These are phyloP conservation scores for Aspergillus jensenii DNA, from an alignment of 2,329 filamentous ascomycete species.

Conservation along the genomic window DNA sequence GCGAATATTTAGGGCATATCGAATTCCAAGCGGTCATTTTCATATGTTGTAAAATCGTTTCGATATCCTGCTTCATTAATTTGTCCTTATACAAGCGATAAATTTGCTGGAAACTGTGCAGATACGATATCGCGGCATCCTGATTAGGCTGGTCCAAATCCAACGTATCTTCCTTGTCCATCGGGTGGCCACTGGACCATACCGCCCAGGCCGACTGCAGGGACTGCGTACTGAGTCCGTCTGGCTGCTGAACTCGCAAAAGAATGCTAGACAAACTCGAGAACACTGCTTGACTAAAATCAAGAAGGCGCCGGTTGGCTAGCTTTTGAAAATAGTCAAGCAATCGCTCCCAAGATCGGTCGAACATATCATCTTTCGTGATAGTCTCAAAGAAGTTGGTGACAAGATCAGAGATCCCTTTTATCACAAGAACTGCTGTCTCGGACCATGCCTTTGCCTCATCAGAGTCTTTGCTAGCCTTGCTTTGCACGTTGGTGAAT, in stretches of 20 bases:
- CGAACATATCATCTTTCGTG: constrained; percentile 64
- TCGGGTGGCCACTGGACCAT: constrained; percentile 67
- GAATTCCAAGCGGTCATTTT: constrained; percentile 69
- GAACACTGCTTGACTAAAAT: constrained; percentile 70
- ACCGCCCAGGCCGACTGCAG: constrained; percentile 66
- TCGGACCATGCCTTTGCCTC: constrained; percentile 64
- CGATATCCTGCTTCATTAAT: constrained; percentile 62
- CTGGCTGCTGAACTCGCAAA: constrained; percentile 42
- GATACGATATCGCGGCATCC: constrained; percentile 80
- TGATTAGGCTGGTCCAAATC: constrained; percentile 65
- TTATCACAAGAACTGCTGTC: constrained; percentile 72
- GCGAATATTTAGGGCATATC: constrained; percentile 49
- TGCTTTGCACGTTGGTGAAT: constrained; percentile 16
- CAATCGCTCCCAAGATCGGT: constrained; percentile 72
- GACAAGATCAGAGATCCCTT: constrained; percentile 70
- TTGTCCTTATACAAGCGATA: constrained; percentile 70
- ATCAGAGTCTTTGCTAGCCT: constrained; percentile 21
- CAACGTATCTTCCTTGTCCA: constrained; percentile 42
- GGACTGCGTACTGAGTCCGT: constrained; percentile 47
- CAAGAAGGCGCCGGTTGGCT: constrained; percentile 63
- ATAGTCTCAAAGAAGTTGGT: constrained; percentile 75
- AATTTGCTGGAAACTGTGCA: constrained; percentile 71
- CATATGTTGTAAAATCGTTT: constrained; percentile 69
- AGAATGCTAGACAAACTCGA: constrained; percentile 66
- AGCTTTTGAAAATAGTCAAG: constrained; percentile 67